These are phyloP conservation scores for Oldenlandia corymbosa DNA, from an alignment of 257 asterid species.

Conservation along the genomic window DNA sequence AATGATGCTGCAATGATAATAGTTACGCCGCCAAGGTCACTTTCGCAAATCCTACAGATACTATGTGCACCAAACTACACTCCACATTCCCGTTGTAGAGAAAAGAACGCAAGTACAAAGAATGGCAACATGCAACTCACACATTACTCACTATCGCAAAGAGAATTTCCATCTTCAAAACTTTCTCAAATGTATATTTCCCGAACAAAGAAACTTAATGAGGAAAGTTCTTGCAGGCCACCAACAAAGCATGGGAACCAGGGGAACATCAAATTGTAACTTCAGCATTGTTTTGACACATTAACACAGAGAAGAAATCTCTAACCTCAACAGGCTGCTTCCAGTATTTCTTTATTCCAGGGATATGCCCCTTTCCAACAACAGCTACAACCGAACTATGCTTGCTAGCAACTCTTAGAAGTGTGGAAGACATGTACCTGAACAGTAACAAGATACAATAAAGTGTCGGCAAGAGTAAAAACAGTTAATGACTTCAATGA, in stretches of 20 bases:
- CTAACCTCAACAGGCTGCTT: conserved; percentile 75
- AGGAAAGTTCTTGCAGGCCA: not conserved
- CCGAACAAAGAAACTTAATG: not conserved
- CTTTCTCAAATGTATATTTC: not conserved
- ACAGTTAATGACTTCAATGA: no score
- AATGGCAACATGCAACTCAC: no score
- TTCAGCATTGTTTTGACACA: not conserved
- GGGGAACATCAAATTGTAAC: not conserved
- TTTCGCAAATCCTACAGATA: no score
- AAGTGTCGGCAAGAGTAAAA: not conserved
- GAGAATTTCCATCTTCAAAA: not conserved
- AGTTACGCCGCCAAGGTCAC: no score
- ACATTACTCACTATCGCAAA: no score
- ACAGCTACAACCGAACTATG: conserved; percentile 87
- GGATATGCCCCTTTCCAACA: conserved; percentile 86
- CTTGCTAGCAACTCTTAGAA: conserved; percentile 65
- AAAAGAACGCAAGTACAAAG: no score
- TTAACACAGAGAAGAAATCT: not conserved
- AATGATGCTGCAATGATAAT: no score
- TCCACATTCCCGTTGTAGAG: no score
- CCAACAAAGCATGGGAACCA: not conserved
- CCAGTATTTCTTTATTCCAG: conserved; percentile 81
- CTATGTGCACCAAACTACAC: no score
- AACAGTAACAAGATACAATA: not conserved
- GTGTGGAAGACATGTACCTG: conserved; percentile 78